Evolutionary conservation across 768 basidiomycete species (phyloP).

Genomic region (Phanerodontia chrysosporium): DNA sequence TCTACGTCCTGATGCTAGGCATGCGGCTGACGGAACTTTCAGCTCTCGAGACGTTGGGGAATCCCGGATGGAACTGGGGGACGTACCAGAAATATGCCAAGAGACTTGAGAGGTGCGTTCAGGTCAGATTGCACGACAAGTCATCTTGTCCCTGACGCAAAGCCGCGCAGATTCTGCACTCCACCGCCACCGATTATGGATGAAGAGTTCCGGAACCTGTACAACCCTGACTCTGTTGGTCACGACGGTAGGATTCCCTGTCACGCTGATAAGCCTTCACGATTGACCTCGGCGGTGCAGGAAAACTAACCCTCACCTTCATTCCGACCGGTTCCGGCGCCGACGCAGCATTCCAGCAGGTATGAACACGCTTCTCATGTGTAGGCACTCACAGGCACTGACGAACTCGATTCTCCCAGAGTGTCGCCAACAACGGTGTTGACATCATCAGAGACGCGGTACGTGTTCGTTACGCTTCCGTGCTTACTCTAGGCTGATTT

Average conservation of each 20-base stretch:
- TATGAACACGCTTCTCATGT: neutral
- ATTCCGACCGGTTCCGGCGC: neutral
- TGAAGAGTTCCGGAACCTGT: neutral
- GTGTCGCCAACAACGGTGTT: neutral
- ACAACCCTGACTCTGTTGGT: neutral
- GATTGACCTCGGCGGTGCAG: neutral
- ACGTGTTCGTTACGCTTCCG: neutral
- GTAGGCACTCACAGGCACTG: neutral
- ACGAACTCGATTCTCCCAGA: neutral
- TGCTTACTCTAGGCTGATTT: neutral
- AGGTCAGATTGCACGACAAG: too few species aligned
- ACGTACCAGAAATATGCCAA: constrained; percentile 3
- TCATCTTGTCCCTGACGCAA: neutral
- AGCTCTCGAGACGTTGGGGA: constrained; percentile 6
- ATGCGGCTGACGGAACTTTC: too few species aligned
- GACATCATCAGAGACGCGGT: neutral
- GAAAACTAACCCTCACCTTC: neutral
- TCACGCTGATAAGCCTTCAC: too few species aligned
- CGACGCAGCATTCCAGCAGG: neutral
- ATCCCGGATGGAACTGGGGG: constrained; percentile 10
- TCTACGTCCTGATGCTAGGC: too few species aligned
- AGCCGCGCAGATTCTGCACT: neutral
- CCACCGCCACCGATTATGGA: neutral
- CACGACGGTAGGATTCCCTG: neutral
- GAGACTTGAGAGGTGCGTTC: neutral